Base-by-base conservation (phyloP, 495 filamentous ascomycete species). In the Hyaloscypha bicolor region DNA sequence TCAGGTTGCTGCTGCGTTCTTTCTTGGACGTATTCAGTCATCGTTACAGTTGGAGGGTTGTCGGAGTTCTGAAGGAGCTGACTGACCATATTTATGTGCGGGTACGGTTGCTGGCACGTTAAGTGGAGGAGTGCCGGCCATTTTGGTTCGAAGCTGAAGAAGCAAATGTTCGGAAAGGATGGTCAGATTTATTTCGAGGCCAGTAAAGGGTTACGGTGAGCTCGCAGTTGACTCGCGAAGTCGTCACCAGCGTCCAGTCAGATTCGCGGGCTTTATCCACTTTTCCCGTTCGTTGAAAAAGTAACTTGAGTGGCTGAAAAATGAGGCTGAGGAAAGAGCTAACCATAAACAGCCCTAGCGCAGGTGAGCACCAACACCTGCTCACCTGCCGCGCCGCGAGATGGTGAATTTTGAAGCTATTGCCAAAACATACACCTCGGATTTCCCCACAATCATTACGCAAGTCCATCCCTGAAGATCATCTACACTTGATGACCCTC, bases 1-100 rank as follows among this genome's bases (percentile, higher is more conserved):
- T 97, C 94, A 72, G 92, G 88, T 76, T 97, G 93, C 61, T 78
- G 76, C 33, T 73, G 75, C 63, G 75, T 81, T 83, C 83, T 85
- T 84, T 81, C 84, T 86, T 85, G 74, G 77, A 80, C 75, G 83
- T 82, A 82, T 83, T 86, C 79, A 86, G 83, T 74, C 73, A 80
- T 78, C 69, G 63, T 64, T 78, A 76, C 78, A 65, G 55, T 60
- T 65, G 42, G 59, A 55, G 31, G 71, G 58, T 37, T 37, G 35
- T 37, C 35, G 8, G 58, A 31, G 32, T 16, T 42, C 19, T 21
- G 31, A 29, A 35, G 45, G 51, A n/a, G 21, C 6, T 6, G 52
- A 68, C 60, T 63, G 65, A 68, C 60, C 57, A 48, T 63, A 68
- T 63, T 52, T 42, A 29, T 48, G 31, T 30, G 32, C 0, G 14